Evolutionary conservation across 306 rosid species (phyloP), one percentile per base, ranked within the genome.

Genomic region (Cicer judaicum): DNA sequence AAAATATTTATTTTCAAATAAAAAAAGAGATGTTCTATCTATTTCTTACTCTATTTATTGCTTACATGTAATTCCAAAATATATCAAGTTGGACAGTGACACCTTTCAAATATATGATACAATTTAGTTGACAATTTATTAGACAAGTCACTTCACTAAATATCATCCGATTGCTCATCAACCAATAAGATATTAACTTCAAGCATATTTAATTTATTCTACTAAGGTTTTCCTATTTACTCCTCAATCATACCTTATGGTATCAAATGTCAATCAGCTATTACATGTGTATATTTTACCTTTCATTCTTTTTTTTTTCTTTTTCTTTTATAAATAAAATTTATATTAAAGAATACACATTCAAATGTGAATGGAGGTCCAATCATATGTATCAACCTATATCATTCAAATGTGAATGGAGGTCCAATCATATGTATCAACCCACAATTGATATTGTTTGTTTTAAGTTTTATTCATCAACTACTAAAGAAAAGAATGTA

Each of bases 71-170:
- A 24, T 24, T 50, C 49, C 55, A 14, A 15, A 21, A 56, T 13
- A 10, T 36, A 40, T 72, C 1, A n/a, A 42, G 43, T 40, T 21
- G 2, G 65, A 62, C 7, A 29, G 72, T 72, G 78, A 75, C 47
- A 36, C 55, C 53, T 62, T 75, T 55, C 52, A 75, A 69, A 75
- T 16, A 7, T 41, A 8, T 41, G 36, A 60, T 39, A 40, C 60
- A 46, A 39, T 52, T 41, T 40, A 43, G 40, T 70, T 65, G 79
- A 57, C 73, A 14, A 0, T 62, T 21, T 47, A 42, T 43, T 42
- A 64, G 62, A 44, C 72, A 77, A 76, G 79, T 73, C 82, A 70
- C 68, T 53, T 81, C 76, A 86, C 61, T 47, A 19, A 47, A 21
- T 36, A 70, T 73, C 61, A 55, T 69, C 64, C 7, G n/a, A 64